A percentile compares a stretch with the other conserved stretches of the same genome.
Evolutionary conservation across 768 basidiomycete species (phyloP).

Genomic region (Mycena rosella): DNA sequence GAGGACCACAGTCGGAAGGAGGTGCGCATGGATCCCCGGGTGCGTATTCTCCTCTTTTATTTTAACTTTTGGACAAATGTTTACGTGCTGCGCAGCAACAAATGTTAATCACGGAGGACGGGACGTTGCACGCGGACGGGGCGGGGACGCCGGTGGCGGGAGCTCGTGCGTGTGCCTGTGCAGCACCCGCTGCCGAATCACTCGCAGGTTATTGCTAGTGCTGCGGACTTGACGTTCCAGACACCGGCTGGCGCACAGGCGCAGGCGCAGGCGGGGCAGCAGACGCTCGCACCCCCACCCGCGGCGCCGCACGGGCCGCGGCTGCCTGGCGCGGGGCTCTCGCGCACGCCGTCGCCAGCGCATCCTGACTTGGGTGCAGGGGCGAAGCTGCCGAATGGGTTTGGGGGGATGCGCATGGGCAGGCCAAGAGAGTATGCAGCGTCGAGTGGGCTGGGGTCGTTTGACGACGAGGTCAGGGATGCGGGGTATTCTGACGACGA

Average conservation of each 20-base stretch:
- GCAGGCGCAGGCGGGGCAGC: neutral
- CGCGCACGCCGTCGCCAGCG: slow-evolving; percentile 77
- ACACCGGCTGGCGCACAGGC: neutral
- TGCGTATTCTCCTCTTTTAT: slow-evolving; percentile 52
- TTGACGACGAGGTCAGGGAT: slow-evolving; percentile 11
- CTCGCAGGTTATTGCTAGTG: slow-evolving; percentile 5
- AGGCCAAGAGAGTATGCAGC: neutral
- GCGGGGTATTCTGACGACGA: slow-evolving; percentile 45
- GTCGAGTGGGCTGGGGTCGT: slow-evolving; percentile 8
- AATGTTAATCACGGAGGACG: too few relatives aligned
- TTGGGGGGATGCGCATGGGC: slow-evolving; percentile 1
- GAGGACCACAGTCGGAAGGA: slow-evolving; percentile 21
- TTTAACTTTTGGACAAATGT: neutral
- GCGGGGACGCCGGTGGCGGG: slow-evolving; percentile 40
- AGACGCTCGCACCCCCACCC: slow-evolving; percentile 72
- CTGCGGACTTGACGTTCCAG: slow-evolving; percentile 16
- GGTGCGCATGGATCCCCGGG: slow-evolving; percentile 66
- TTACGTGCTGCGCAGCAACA: too few relatives aligned
- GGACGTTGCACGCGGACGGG: slow-evolving; percentile 47
- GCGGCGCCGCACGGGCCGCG: slow-evolving; percentile 80
- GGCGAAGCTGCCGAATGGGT: slow-evolving; percentile 24
- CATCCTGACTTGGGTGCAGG: slow-evolving; percentile 44
- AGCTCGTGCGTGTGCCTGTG: slow-evolving; percentile 41
- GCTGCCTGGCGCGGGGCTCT: slow-evolving; percentile 64
- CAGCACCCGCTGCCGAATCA: too few relatives aligned